Evolutionary conservation across 805 yeast species (phyloP).

Genomic region (Dipodascus geniculatus): DNA sequence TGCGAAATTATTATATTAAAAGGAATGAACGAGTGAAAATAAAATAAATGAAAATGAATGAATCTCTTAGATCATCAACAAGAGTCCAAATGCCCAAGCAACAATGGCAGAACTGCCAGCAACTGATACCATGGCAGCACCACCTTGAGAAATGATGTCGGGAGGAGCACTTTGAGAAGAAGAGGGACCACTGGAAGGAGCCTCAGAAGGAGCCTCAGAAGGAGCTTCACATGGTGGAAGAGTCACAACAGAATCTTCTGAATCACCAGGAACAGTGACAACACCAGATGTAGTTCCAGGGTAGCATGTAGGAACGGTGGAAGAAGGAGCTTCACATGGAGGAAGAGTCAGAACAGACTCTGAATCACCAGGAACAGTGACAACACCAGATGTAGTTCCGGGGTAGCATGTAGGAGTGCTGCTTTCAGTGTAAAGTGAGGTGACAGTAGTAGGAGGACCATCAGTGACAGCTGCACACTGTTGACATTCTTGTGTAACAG

Average conservation of each 20-base stretch:
- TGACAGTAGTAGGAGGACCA: neutral
- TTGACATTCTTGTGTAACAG: neutral
- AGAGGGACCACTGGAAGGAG: too few relatives aligned
- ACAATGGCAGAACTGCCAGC: neutral
- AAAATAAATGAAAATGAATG: neutral
- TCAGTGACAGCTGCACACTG: neutral
- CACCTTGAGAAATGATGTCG: neutral
- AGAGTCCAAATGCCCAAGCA: neutral
- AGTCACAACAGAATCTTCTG: neutral
- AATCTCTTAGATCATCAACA: neutral
- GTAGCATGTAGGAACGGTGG: neutral
- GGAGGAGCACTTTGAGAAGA: neutral
- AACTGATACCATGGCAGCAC: neutral
- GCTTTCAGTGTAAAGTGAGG: neutral
- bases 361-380: neutral
- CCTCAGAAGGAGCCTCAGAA: neutral
- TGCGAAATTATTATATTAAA: too few relatives aligned
- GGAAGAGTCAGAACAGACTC: neutral
- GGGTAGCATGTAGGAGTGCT: neutral
- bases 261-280: neutral
- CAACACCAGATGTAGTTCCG: neutral
- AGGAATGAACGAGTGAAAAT: neutral
- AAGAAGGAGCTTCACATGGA: neutral
- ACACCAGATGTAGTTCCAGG: neutral
- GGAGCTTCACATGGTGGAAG: slow-evolving; percentile 1